phyloP scores from a whole-genome alignment of 495 filamentous ascomycete genomes.

The Diplogelasinospora grovesii region DNA sequence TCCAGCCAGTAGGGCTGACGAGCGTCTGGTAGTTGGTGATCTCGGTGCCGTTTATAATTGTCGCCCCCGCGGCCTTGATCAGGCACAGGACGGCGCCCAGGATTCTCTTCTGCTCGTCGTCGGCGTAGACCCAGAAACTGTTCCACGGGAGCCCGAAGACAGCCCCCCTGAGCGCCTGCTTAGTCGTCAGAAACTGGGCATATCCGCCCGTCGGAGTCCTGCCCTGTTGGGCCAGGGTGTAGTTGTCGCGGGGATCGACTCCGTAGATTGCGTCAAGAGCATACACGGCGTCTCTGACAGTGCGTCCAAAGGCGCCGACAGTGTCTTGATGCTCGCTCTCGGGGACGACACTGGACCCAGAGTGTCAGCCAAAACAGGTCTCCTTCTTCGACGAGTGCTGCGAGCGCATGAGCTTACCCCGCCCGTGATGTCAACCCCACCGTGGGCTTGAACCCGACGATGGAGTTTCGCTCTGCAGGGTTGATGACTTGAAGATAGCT shows the following conservation, averaged over 20 bases:
- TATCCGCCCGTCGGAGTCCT: conserved; percentile 48
- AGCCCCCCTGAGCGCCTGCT: conserved; percentile 50
- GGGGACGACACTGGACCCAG: conserved; percentile 46
- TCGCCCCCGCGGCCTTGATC: conserved; percentile 56
- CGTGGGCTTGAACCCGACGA: conserved; percentile 60
- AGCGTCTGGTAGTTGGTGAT: conserved; percentile 54
- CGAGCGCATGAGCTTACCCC: conserved; percentile 13
- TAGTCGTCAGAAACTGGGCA: conserved; percentile 46
- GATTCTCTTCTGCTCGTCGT: conserved; percentile 43
- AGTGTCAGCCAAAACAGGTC: background rate
- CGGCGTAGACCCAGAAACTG: conserved; percentile 57
- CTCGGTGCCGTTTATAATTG: conserved; percentile 64
- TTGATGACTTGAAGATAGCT: conserved; percentile 53
- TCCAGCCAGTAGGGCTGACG: conserved; percentile 57
- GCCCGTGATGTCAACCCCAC: conserved; percentile 61
- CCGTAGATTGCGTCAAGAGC: conserved; percentile 59
- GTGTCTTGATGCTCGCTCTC: conserved; percentile 61
- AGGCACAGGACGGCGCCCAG: conserved; percentile 48
- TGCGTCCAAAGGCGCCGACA: conserved; percentile 58
- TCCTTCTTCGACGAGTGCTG: background rate
- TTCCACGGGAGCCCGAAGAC: conserved; percentile 65
- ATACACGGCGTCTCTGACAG: conserved; percentile 60
- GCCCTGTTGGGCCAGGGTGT: conserved; percentile 46
- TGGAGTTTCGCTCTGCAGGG: conserved; percentile 58
- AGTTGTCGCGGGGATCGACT: conserved; percentile 34